Percentiles rank a stretch among this genome's conserved stretches.
These are phyloP conservation scores for Entomortierella beljakovae DNA, from an alignment of 192 early-diverging fungal genomes.

Conservation along the genomic window DNA sequence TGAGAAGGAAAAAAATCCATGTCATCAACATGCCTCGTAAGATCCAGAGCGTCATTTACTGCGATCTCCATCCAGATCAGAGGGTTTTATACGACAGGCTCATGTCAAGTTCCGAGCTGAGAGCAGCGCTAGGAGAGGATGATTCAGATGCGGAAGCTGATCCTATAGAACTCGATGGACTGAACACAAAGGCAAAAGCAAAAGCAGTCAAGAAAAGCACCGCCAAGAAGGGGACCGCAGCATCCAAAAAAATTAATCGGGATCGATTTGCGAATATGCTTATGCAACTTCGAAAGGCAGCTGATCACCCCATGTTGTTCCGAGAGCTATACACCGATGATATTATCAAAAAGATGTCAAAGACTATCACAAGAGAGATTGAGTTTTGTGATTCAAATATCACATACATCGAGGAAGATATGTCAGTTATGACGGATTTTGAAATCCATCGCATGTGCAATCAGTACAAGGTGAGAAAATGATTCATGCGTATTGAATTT, in stretches of 20 bases:
- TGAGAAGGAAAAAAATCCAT: conserved; percentile 82
- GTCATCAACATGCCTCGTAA: conserved; percentile 76
- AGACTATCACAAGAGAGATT: conserved; percentile 73
- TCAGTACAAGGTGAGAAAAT: conserved; percentile 61
- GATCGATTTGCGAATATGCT: conserved; percentile 65
- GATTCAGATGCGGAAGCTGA: conserved; percentile 16
- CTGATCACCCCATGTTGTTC: conserved; percentile 87
- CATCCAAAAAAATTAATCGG: conserved; percentile 1
- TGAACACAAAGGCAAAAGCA: conserved; percentile 23
- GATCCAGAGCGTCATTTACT: conserved; percentile 61
- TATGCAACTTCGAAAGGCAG: conserved; percentile 88
- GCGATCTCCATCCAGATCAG: conserved; percentile 64
- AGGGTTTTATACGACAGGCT: conserved; percentile 65
- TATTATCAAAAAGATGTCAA: conserved; percentile 73
- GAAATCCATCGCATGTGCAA: conserved; percentile 79
- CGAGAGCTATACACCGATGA: conserved; percentile 70
- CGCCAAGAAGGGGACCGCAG: conserved; percentile 19
- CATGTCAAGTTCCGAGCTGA: conserved; percentile 29
- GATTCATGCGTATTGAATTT: no score
- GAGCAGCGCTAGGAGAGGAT: conserved; percentile 15
- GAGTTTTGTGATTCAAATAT: conserved; percentile 81
- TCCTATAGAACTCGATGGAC: conserved; percentile 26
- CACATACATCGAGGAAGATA: conserved; percentile 85
- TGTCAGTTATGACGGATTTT: conserved; percentile 90
- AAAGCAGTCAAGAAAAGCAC: conserved; percentile 14